Evolutionary conservation across 192 early-diverging fungal genomes (phyloP), one percentile per base, ranked within the genome.

Genomic region (Umbelopsis vinacea): DNA sequence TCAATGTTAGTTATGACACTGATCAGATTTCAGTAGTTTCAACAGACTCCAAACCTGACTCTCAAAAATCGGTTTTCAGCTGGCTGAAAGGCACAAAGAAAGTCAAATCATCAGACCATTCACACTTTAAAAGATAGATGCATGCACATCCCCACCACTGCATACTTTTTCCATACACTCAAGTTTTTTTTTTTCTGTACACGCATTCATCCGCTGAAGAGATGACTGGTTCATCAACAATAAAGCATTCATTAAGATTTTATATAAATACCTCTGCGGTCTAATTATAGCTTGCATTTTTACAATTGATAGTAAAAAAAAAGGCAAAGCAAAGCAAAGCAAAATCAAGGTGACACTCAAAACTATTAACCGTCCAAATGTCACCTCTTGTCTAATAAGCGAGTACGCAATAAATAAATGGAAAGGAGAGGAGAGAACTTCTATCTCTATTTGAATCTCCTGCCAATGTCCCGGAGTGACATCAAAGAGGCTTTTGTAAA

Each of bases 41-140:
- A 12, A 35, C 57, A 22, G 57, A 33, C 29, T 63, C 57, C 33
- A 26, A 63, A 35, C 26, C 40, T 43, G 40, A 43, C 40, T 11
- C 57, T 35, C 23, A 35, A 29, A 63, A 37, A 63, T 63, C 57
- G 0, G 26, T 63, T 37, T 63, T 63, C 57, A 63, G 33, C 33
- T 63, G 57, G 57, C 57, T 63, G 57, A 63, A 63, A 63, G 57
- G 57, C 33, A 37, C 10, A 33, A 37, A 29, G 26, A 63, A 14
- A 33, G 26, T 37, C 15, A 63, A 37, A 37, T 26, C 57, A 4
- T 29, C 29, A 63, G 35, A 63, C 5, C 57, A 17, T 6, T 6
- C 17, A 8, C 19, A 63, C 35, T 22, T 35, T 63, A 37, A 14
- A 63, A 3, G n/a, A n/a, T 50, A 50, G 48, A 50, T 43, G 10